phyloP scores from a whole-genome alignment of 768 basidiomycete species.

The Mycena galopus region DNA sequence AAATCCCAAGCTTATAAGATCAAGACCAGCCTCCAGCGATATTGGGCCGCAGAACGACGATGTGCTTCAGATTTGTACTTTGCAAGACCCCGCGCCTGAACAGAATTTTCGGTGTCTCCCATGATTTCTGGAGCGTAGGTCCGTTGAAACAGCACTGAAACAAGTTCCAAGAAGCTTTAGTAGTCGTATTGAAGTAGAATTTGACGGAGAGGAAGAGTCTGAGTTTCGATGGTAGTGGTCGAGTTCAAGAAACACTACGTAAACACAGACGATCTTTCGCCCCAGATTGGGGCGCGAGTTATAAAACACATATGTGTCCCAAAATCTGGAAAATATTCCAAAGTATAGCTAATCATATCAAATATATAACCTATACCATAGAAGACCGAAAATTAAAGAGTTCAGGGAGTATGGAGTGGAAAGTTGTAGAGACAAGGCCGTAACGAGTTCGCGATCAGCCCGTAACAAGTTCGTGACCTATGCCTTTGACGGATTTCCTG shows the following conservation, averaged over 20 bases:
- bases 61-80: neutral
- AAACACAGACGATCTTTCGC: neutral
- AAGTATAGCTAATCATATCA: neutral
- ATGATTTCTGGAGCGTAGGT: neutral
- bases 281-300: neutral
- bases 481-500: neutral
- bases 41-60: neutral
- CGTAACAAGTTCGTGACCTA: slow-evolving; percentile 8
- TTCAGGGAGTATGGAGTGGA: neutral
- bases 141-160: neutral
- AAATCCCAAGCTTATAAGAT: neutral
- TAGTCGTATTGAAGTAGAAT: neutral
- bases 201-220: neutral
- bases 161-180: neutral
- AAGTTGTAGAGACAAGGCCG: neutral
- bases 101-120: neutral
- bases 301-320: neutral
- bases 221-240: neutral
- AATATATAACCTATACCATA: neutral
- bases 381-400: neutral
- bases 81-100: neutral
- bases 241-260: neutral
- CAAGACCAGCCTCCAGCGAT: slow-evolving; percentile 4
- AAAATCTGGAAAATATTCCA: neutral
- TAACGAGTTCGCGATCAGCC: slow-evolving; percentile 15